Evolutionary conservation across 306 rosid species (phyloP), one percentile per base, ranked within the genome.

Genomic region (Alnus rubra): DNA sequence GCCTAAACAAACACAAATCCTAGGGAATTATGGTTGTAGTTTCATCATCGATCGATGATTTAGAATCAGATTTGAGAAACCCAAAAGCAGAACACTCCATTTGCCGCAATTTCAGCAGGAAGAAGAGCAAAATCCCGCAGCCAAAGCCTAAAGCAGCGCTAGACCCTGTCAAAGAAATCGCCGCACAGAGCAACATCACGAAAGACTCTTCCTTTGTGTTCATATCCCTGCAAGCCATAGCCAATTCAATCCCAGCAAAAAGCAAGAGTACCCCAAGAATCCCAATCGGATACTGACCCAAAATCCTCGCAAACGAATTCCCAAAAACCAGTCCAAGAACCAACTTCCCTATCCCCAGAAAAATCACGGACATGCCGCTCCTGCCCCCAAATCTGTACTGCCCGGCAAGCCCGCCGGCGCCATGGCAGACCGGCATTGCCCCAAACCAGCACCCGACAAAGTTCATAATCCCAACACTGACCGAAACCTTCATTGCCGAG

Each of bases 371-470:
- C 13, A 92, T 88, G 0, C 97, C 97, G 35, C 95, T 88, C 78
- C 97, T 83, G 1, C 96, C 97, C 1, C 97, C 97, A 74, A 92
- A 92, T 30, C 96, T 80, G 69, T 92, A 92, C 49, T 90, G 97
- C 6, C 97, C 97, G 0, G 97, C 97, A 2, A 92, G 85, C 14
- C 97, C 97, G 0, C 97, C 97, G 0, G 97, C 97, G 4, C 96
- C 96, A 54, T 92, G 97, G 75, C 97, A 92, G 23, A 91, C 91
- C 9, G 97, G 96, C 96, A 92, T 89, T 35, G 97, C 96, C 23
- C 97, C 97, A 74, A 92, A 90, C 97, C 97, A 92, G 84, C 97
- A 92, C 4, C 96, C 96, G 0, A 92, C 88, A 4, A 90, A 89
- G 76, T 92, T 92, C 97, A 92, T 90, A 0, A 90, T 5, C 9